Conservation (phyloP, 2,329 filamentous ascomycete genomes). For the Samsoniella hepiali region DNA sequence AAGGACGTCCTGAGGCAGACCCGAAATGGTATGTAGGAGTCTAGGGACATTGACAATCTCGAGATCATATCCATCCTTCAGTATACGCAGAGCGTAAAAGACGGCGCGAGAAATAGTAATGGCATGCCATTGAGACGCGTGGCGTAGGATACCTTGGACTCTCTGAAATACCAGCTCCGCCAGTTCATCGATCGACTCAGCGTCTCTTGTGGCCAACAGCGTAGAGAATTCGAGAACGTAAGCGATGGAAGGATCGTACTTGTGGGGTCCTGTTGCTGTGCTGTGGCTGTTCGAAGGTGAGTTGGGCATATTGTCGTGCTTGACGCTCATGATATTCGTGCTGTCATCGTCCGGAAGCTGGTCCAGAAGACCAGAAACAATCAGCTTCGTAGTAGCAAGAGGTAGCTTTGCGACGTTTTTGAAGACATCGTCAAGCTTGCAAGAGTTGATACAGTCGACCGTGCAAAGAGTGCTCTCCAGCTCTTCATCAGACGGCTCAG, state of each 20-base stretch:
- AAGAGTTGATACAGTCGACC: conserved; percentile 90
- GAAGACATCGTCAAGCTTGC: conserved; percentile 78
- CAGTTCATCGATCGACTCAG: conserved; percentile 66
- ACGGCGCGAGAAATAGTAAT: conserved; percentile 80
- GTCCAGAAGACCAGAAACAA: conserved; percentile 69
- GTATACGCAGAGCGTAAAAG: conserved; percentile 79
- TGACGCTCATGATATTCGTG: conserved; percentile 80
- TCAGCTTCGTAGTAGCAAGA: conserved; percentile 28
- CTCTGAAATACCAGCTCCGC: conserved; percentile 78
- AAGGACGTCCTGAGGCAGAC: conserved; percentile 74
- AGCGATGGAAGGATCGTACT: conserved; percentile 81
- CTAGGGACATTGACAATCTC: conserved; percentile 91
- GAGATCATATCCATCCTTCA: conserved; percentile 83
- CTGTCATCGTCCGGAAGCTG: conserved; percentile 82
- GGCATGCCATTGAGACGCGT: conserved; percentile 73
- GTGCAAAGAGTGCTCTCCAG: conserved; percentile 93
- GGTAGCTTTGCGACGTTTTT: conserved; percentile 64
- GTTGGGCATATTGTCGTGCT: conserved; percentile 71
- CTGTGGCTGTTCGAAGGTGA: conserved; percentile 54
- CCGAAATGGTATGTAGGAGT: conserved; percentile 85
- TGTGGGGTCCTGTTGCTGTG: conserved; percentile 40
- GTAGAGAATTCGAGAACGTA: conserved; percentile 93
- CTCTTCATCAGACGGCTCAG: conserved; percentile 95
- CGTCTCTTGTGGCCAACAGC: conserved; percentile 71
- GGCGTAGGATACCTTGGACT: conserved; percentile 76